These are phyloP conservation scores for Rutstroemia sp. DNA, from an alignment of 2,329 filamentous ascomycete genomes.

Conservation along the genomic window DNA sequence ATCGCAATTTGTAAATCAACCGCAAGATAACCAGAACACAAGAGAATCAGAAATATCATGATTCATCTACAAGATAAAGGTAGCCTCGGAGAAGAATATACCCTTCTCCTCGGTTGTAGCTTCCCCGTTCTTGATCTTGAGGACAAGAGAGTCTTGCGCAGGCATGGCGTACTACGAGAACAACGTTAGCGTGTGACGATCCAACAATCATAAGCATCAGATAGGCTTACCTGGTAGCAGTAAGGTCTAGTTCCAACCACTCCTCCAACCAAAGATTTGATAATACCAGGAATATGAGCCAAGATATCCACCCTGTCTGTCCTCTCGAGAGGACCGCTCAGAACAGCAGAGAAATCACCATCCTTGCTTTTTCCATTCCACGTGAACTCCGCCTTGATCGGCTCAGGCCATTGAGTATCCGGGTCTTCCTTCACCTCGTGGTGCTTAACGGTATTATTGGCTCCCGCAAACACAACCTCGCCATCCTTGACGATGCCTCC, in stretches of 20 bases:
- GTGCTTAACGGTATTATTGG: conserved; percentile 61
- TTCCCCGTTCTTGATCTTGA: conserved; percentile 83
- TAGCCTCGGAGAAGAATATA: conserved; percentile 76
- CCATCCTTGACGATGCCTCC: conserved; percentile 76
- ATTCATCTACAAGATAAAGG: conserved; percentile 74
- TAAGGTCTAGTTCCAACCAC: conserved; percentile 95
- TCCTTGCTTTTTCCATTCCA: conserved; percentile 77
- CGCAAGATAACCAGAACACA: background rate
- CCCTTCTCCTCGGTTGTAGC: conserved; percentile 70
- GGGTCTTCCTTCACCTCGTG: conserved; percentile 61
- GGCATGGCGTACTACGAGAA: conserved; percentile 57
- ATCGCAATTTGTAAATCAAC: no score
- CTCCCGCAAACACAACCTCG: conserved; percentile 68
- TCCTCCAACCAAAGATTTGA: conserved; percentile 86
- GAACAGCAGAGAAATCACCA: conserved; percentile 62
- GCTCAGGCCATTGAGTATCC: conserved; percentile 85
- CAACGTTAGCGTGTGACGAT: conserved; percentile 2
- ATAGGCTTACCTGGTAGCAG: conserved; percentile 75
- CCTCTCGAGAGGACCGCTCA: conserved; percentile 63
- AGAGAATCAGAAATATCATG: background rate
- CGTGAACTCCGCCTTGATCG: conserved; percentile 62
- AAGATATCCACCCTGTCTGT: conserved; percentile 89
- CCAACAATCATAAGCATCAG: background rate
- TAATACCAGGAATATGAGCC: conserved; percentile 90
- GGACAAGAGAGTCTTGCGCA: conserved; percentile 50